Base-by-base conservation (phyloP, 2,329 filamentous ascomycete species). In the Teratosphaeria epicoccoides region DNA sequence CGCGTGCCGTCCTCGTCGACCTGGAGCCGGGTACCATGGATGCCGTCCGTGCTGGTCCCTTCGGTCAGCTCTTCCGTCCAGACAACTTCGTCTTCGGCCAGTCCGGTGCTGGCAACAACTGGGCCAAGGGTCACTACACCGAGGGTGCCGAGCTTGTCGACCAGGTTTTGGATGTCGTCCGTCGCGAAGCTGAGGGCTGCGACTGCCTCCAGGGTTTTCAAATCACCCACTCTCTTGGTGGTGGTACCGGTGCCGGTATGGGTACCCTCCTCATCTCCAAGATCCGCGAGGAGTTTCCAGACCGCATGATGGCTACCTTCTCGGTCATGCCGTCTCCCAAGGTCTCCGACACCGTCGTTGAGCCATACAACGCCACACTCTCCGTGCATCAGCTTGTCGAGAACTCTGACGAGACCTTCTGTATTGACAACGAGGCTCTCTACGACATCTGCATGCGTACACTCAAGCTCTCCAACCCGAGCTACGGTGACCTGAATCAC, bases 381-480 rank as follows among this genome's bases (percentile, higher is more conserved):
- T 98, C 93, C 67, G 82, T 98, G 65, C 93, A 98, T 78, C 93
- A 98, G 82, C 82, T 98, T 65, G 93, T 98, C 65, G 93, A 98
- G 83, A 96, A 98, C 85, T 98, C 93, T 48, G 93, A 98, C 73
- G 90, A 94, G 87, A 98, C 93, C 73, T 98, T 96, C 84, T 98
- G 93, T 80, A 98, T 98, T 74, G 93, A 98, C 76, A 98, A 98
- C 81, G 91, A 98, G 79, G 93, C 93, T 73, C 84, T 98, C 65
- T 98, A 98, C 82, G 93, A 98, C 71, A 98, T 98, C 69, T 98
- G 93, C 88, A 96, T 96, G 88, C 87, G 91, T 72, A 98, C 93
- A 58, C 85, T 98, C 63, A 98, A 98, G 88, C 88, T 98, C 71
- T 85, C 85, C 71, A 91, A 95, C 82, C 93, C 93, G 70, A 96